Evolutionary conservation across 768 basidiomycete species (phyloP).

Genomic region (Coprinopsis marcescibilis): DNA sequence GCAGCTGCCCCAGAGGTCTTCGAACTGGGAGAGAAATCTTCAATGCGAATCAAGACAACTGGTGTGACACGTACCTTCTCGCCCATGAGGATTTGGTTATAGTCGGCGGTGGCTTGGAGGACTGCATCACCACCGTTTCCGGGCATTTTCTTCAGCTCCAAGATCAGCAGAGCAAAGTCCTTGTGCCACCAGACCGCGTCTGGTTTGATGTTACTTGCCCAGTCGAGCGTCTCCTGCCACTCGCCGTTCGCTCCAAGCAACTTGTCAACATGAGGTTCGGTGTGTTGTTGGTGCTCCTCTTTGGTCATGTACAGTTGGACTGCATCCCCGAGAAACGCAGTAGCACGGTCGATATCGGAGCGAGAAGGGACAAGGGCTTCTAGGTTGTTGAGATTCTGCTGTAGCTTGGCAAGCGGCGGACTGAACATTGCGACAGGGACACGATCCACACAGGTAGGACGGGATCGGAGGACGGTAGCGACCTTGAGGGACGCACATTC

Average conservation of each 20-base stretch:
- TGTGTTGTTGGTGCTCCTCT: not conserved
- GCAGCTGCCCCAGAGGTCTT: not conserved
- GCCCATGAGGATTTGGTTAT: not conserved
- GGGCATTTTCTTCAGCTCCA: conserved; percentile 2
- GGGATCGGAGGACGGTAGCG: not conserved
- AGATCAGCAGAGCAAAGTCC: not conserved
- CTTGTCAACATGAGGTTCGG: not conserved
- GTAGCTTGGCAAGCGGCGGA: not conserved
- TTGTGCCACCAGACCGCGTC: not conserved
- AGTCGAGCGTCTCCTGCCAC: not conserved
- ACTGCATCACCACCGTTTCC: not conserved
- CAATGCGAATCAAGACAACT: not conserved
- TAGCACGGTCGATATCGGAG: not conserved
- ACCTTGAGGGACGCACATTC: no score
- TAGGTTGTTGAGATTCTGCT: not conserved
- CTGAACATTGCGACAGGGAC: conserved; percentile 3
- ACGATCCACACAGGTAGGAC: not conserved
- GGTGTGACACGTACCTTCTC: not conserved
- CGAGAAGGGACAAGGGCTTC: not conserved
- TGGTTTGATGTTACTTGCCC: conserved; percentile 1
- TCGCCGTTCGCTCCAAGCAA: not conserved
- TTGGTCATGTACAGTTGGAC: not conserved
- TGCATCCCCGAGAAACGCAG: not conserved
- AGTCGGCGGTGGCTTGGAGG: conserved; percentile 2
- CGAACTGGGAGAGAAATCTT: conserved; percentile 1